These are phyloP conservation scores for Phytophthora niederhauseri DNA, from an alignment of 352 stramenopile species.

Conservation along the genomic window DNA sequence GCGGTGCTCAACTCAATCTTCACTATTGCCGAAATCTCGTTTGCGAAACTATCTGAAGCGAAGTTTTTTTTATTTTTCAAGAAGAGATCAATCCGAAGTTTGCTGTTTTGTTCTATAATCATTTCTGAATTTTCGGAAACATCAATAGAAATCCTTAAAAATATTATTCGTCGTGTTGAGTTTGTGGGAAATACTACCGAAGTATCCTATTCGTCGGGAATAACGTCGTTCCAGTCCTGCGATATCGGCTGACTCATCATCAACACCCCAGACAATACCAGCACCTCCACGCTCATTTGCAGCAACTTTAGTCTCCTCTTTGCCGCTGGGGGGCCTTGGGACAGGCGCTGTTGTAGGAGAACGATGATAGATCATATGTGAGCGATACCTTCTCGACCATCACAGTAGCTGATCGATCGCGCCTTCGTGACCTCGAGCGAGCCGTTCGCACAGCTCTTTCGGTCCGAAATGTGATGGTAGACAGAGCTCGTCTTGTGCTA, in stretches of 20 bases:
- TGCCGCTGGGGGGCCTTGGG: not conserved
- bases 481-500: too few relatives aligned
- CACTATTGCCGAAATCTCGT: too few relatives aligned
- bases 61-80: too few relatives aligned
- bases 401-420: not conserved
- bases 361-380: not conserved
- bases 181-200: too few relatives aligned
- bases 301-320: not conserved
- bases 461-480: not conserved
- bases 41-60: too few relatives aligned
- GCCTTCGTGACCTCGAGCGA: not conserved
- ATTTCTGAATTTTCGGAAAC: too few relatives aligned
- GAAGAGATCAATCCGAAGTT: too few relatives aligned
- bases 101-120: too few relatives aligned
- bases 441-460: not conserved
- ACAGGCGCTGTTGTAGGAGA: not conserved
- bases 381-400: not conserved
- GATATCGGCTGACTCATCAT: not conserved
- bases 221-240: constrained; percentile 12
- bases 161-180: too few relatives aligned
- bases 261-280: not conserved
- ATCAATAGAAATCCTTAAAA: too few relatives aligned
- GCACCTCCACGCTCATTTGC: not conserved
- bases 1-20: too few relatives aligned
- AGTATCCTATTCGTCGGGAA: not conserved